These are phyloP conservation scores for Ceratobasidium sp. DNA, from an alignment of 1,284 basidiomycete species.

Conservation along the genomic window DNA sequence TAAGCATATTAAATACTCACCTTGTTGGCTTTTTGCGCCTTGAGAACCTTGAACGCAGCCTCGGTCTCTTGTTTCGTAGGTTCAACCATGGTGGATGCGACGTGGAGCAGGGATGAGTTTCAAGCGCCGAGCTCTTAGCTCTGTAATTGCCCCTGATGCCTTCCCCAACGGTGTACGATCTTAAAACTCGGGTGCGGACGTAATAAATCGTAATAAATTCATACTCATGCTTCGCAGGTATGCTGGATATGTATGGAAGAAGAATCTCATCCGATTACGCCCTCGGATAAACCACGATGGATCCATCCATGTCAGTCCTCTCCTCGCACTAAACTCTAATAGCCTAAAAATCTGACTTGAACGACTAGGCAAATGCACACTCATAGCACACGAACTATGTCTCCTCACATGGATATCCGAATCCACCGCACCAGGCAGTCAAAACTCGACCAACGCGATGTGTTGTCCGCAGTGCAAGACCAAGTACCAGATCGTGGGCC, in stretches of 20 bases:
- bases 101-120: conserved; percentile 25
- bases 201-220: not conserved
- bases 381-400: conserved; percentile 37
- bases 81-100: conserved; percentile 46
- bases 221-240: not conserved
- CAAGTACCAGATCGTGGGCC: conserved; percentile 38
- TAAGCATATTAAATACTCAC: conserved; percentile 60
- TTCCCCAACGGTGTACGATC: conserved; percentile 38
- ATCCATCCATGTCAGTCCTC: conserved; percentile 34
- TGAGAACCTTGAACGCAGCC: conserved; percentile 80
- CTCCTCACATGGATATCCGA: conserved; percentile 45
- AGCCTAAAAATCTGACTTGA: not conserved
- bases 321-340: not conserved
- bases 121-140: conserved; percentile 22
- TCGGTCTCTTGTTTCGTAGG: conserved; percentile 77
- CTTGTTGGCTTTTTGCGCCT: conserved; percentile 90
- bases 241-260: conserved; percentile 47
- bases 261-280: conserved; percentile 41
- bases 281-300: conserved; percentile 43
- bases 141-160: conserved; percentile 10
- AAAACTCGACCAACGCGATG: conserved; percentile 33
- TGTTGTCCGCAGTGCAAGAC: conserved; percentile 40
- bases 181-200: conserved; percentile 26
- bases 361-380: conserved; percentile 38
- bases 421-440: conserved; percentile 37